Conservation (phyloP, 139 green algal species). For the Coelastrella sp. region DNA sequence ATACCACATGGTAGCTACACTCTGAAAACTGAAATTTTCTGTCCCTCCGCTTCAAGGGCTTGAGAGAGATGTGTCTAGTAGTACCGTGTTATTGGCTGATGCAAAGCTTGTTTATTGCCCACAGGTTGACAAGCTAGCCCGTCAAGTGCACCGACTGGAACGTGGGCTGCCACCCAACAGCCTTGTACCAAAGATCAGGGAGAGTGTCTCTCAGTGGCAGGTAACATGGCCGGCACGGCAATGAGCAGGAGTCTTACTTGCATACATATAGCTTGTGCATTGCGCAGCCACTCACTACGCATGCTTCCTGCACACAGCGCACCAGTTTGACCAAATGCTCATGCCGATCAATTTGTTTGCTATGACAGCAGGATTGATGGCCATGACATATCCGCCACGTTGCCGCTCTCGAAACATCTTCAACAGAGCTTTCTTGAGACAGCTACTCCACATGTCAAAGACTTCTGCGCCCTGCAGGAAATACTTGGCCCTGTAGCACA, state of each 20-base stretch:
- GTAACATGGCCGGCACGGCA: background rate
- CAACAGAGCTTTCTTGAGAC: too few relatives aligned
- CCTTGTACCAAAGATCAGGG: constrained; percentile 56
- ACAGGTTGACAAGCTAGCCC: constrained; percentile 8
- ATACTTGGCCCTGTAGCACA: constrained; percentile 69
- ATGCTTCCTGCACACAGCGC: too few relatives aligned
- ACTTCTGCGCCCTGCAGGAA: background rate
- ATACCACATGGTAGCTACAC: too few relatives aligned
- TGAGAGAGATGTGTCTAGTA: too few relatives aligned
- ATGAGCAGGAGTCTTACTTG: background rate
- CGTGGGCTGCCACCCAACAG: constrained; percentile 68
- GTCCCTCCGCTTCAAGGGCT: background rate
- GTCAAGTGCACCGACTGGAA: constrained; percentile 58
- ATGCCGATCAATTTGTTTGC: too few relatives aligned
- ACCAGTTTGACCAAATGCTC: too few relatives aligned
- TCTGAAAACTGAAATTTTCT: too few relatives aligned
- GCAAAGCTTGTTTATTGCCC: background rate
- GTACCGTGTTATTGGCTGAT: background rate
- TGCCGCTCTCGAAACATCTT: too few relatives aligned
- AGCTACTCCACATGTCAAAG: too few relatives aligned
- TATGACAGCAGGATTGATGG: too few relatives aligned
- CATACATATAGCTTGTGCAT: background rate
- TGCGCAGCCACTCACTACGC: too few relatives aligned
- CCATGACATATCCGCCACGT: too few relatives aligned
- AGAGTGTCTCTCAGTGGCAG: constrained; percentile 59